Conservation (phyloP, 371 early-diverging fungal species). For the Thermomucor indicae-seudaticae region DNA sequence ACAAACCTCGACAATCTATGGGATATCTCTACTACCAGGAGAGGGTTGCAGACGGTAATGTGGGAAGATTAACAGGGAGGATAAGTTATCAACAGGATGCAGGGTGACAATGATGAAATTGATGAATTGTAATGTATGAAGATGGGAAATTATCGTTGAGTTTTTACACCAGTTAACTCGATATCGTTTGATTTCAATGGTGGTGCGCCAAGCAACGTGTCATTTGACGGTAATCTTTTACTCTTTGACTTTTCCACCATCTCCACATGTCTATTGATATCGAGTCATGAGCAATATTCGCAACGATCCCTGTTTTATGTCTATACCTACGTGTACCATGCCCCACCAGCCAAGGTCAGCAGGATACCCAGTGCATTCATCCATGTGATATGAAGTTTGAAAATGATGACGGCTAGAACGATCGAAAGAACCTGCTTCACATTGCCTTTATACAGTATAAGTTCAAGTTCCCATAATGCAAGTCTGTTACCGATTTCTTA, state of each 20-base stretch:
- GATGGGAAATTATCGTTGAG: slow-evolving; percentile 1
- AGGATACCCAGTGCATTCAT: slow-evolving; percentile 73
- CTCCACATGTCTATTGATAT: slow-evolving; percentile 7
- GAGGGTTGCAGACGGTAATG: too few relatives aligned
- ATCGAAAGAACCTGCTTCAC: slow-evolving; percentile 86
- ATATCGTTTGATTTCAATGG: background rate
- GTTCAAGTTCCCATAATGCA: background rate
- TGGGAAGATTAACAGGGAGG: too few relatives aligned
- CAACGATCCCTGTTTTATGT: background rate
- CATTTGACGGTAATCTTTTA: slow-evolving; percentile 6
- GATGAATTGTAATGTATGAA: background rate
- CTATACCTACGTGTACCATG: slow-evolving; percentile 43
- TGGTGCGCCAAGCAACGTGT: background rate
- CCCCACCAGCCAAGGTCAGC: slow-evolving; percentile 77
- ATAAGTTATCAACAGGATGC: too few relatives aligned
- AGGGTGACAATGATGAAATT: too few relatives aligned
- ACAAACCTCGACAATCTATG: too few relatives aligned
- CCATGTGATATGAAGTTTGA: slow-evolving; percentile 60
- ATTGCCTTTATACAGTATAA: slow-evolving; percentile 46
- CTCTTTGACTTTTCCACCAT: slow-evolving; percentile 7
- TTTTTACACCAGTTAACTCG: slow-evolving; percentile 5
- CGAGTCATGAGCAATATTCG: background rate
- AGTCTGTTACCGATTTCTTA: slow-evolving; percentile 5
- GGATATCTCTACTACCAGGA: too few relatives aligned
- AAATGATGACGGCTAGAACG: slow-evolving; percentile 71